A percentile compares a stretch with the other conserved stretches of the same genome.
phyloP scores from a whole-genome alignment of 192 early-diverging fungal genomes.

The Phlyctochytrium planicorne region DNA sequence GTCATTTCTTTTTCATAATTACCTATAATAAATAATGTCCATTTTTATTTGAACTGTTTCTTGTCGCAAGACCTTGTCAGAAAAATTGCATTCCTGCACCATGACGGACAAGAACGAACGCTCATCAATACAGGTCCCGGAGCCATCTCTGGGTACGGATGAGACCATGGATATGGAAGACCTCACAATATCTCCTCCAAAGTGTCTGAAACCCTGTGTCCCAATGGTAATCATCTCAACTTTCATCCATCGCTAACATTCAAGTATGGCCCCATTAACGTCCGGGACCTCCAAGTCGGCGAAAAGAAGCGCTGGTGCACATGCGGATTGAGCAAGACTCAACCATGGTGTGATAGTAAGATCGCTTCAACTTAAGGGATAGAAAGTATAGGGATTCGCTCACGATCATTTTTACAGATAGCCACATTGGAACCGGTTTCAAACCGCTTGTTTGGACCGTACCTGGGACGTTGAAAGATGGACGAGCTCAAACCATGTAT shows the following conservation, averaged over 20 bases:
- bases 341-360: slow-evolving; percentile 40
- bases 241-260: background rate
- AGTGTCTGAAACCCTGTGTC: slow-evolving; percentile 26
- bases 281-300: slow-evolving; percentile 20
- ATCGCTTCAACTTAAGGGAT: background rate
- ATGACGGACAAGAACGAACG: no score
- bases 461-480: slow-evolving; percentile 23
- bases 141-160: no score
- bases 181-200: background rate
- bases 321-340: slow-evolving; percentile 34
- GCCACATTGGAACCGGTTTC: slow-evolving; percentile 28
- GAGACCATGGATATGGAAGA: slow-evolving; percentile 3
- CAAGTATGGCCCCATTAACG: slow-evolving; percentile 23
- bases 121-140: no score
- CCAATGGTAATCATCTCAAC: slow-evolving; percentile 12
- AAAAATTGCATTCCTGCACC: no score
- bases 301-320: slow-evolving; percentile 26
- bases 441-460: slow-evolving; percentile 32
- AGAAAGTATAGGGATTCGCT: background rate
- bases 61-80: no score
- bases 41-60: no score
- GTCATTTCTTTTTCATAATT: no score
- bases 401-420: slow-evolving; percentile 13
- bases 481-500: slow-evolving; percentile 26
- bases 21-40: no score